These are phyloP conservation scores for Rhodamnia rubescens DNA, from an alignment of 345 rosid species.

Conservation along the genomic window DNA sequence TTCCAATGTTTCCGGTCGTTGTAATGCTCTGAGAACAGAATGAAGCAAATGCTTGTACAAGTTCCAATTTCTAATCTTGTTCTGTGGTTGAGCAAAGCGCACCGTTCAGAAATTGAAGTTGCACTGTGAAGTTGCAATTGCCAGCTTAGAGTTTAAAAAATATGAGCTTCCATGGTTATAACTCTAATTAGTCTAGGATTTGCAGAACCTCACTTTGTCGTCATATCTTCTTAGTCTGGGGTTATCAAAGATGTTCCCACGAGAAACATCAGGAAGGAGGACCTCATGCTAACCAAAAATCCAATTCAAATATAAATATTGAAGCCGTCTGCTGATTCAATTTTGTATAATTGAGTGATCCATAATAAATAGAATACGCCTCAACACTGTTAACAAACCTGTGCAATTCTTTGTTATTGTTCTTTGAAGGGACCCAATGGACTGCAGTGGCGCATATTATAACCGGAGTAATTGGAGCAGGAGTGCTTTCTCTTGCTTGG, in stretches of 20 bases:
- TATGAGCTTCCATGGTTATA: neutral
- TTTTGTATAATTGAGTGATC: neutral
- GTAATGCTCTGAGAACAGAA: neutral
- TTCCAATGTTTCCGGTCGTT: neutral
- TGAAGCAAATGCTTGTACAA: neutral
- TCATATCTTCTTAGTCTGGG: neutral
- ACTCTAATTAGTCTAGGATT: neutral
- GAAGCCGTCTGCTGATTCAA: neutral
- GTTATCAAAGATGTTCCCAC: neutral
- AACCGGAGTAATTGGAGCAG: slow-evolving; percentile 76
- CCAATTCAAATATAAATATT: neutral
- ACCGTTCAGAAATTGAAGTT: neutral
- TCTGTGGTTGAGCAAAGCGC: neutral
- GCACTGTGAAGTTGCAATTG: neutral
- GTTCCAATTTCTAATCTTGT: neutral
- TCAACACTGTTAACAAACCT: neutral
- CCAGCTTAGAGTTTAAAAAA: neutral
- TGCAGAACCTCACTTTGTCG: neutral
- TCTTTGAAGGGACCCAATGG: slow-evolving; percentile 3
- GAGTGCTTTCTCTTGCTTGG: slow-evolving; percentile 76
- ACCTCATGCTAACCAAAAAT: neutral
- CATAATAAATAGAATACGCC: neutral
- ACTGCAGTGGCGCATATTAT: slow-evolving; percentile 58
- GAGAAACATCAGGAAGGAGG: neutral
- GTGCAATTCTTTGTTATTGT: neutral